Evolutionary conservation across 257 asterid species (phyloP), one percentile per base, ranked within the genome.

Genomic region (Euphrasia confusa): DNA sequence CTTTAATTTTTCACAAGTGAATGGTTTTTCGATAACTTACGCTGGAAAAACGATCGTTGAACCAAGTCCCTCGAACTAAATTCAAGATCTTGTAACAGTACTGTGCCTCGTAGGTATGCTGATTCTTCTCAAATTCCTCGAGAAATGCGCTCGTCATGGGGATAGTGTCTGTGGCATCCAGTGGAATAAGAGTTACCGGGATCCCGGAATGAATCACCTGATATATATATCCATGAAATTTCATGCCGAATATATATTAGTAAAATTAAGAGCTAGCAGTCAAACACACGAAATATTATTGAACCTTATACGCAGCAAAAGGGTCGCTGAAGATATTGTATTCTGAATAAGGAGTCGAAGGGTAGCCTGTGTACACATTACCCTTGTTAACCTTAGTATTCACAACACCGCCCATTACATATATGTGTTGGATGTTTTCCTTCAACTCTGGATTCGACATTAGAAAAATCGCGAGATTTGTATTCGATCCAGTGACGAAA

Each of bases 91-190:
- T 75, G 82, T 82, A 88, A 78, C 87, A 78, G 81, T 90, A 90
- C 61, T 85, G 87, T 21, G 98, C 91, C 81, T 90, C 96, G 9
- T 68, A 81, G 54, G 96, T 90, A 1, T 63, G 76, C 71, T 85
- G 98, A 72, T 84, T 90, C 86, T 78, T 75, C 73, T 88, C 91
- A 62, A 85, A 81, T 10, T 70, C 75, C 50, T 76, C 69, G 42
- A 79, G 85, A 63, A 88, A 88, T 3, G 74, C 63, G 6, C 58
- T 4, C 4, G 89, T 64, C 58, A 90, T 82, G 0, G 91, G 94
- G 45, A 90, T 88, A 17, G 95, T 88, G 81, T 90, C 84, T 17
- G 96, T 85, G 60, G 98, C 96, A 78, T 88, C 98, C 54, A 90
- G 78, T 52, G 98, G 95, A 68, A 90, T 90, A 21, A 90, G 80